These are phyloP conservation scores for Cryptococcus sp. DNA, from an alignment of 1,284 basidiomycete genomes.

Conservation along the genomic window DNA sequence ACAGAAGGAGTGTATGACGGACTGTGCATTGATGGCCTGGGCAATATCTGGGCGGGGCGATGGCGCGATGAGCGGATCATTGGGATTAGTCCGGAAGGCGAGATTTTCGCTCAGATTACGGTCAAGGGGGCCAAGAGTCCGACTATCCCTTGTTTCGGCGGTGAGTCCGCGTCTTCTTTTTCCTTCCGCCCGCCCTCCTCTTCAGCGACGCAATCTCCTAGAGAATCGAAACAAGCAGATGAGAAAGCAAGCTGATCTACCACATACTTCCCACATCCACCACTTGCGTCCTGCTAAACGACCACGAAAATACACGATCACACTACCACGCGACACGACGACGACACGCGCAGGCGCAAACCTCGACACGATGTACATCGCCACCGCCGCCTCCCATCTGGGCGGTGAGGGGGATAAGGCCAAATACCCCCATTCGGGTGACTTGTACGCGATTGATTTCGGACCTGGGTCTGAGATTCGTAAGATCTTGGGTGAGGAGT, in stretches of 20 bases:
- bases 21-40: conserved; percentile 46
- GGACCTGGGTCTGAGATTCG: conserved; percentile 28
- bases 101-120: conserved; percentile 34
- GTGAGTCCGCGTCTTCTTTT: conserved; percentile 18
- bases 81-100: conserved; percentile 42
- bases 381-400: conserved; percentile 35
- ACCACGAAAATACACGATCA: background rate
- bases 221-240: no score
- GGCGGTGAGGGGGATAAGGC: conserved; percentile 32
- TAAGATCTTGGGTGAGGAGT: conserved; percentile 31
- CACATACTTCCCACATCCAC: no score
- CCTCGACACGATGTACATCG: conserved; percentile 44
- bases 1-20: conserved; percentile 48
- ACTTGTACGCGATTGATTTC: conserved; percentile 42
- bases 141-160: conserved; percentile 50
- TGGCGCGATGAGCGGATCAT: conserved; percentile 49
- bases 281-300: background rate
- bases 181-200: background rate
- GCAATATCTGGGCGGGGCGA: conserved; percentile 50
- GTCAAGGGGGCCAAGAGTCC: conserved; percentile 33
- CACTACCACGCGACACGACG: background rate
- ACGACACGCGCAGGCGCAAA: conserved; percentile 17
- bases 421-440: conserved; percentile 35
- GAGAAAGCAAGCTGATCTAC: no score
- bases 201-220: no score